Conservation (phyloP, 805 yeast species). For the Saturnispora saitoi region DNA sequence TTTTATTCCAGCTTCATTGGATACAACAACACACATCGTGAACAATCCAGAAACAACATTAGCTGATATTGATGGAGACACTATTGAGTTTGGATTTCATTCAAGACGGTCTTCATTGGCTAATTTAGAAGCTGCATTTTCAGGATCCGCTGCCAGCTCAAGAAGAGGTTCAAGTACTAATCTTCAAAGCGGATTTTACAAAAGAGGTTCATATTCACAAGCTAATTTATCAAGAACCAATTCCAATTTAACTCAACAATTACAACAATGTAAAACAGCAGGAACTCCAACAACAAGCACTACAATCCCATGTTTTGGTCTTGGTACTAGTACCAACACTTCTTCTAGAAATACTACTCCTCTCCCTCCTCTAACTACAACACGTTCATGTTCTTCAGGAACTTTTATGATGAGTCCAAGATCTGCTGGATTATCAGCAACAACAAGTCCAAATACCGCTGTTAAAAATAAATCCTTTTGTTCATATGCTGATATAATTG, state of each 20-base stretch:
- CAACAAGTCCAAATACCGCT: conserved; percentile 28
- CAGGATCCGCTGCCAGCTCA: conserved; percentile 7
- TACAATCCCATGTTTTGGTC: neutral
- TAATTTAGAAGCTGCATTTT: conserved; percentile 34
- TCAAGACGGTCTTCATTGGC: conserved; percentile 46
- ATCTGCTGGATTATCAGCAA: conserved; percentile 11
- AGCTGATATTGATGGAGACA: conserved; percentile 27
- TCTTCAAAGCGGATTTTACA: conserved; percentile 11
- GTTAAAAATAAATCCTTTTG: conserved; percentile 39
- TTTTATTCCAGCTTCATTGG: conserved; percentile 48
- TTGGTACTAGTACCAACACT: conserved; percentile 5
- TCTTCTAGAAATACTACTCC: conserved; percentile 4
- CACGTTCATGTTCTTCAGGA: conserved; percentile 5
- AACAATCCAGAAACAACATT: conserved; percentile 21
- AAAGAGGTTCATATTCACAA: conserved; percentile 16
- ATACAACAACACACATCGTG: conserved; percentile 37
- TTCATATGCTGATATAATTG: conserved; percentile 74
- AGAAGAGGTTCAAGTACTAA: conserved; percentile 11
- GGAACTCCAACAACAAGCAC: neutral
- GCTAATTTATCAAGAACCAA: conserved; percentile 17
- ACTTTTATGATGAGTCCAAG: conserved; percentile 4
- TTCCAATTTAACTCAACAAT: conserved; percentile 24
- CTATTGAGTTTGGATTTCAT: conserved; percentile 37
- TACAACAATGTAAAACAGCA: conserved; percentile 11
- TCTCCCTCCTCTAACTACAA: conserved; percentile 8